These are phyloP conservation scores for Volvox reticuliferus DNA, from an alignment of 139 green algal genomes.

Conservation along the genomic window DNA sequence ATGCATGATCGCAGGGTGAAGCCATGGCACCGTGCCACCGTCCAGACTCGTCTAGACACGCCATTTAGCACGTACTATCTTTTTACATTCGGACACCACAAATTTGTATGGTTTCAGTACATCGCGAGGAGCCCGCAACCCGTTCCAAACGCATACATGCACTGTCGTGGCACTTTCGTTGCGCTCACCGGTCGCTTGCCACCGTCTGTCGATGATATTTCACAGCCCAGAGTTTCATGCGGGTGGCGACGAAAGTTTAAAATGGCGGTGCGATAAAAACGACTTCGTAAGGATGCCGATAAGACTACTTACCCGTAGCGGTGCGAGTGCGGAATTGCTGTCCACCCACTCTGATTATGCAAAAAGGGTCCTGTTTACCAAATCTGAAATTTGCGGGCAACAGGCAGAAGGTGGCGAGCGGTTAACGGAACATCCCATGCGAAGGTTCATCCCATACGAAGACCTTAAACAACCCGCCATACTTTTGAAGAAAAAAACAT, in stretches of 20 bases:
- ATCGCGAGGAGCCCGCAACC: too few species aligned
- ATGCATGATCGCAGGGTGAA: too few species aligned
- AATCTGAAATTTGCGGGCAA: background rate
- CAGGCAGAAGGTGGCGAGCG: background rate
- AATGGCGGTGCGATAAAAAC: background rate
- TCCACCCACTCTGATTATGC: background rate
- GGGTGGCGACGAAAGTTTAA: background rate
- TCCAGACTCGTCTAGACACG: too few species aligned
- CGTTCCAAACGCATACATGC: too few species aligned
- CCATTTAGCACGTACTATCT: too few species aligned
- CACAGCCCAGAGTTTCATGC: background rate
- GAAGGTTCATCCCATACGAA: background rate
- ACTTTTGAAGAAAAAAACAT: too few species aligned
- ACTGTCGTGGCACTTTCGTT: too few species aligned
- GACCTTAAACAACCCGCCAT: too few species aligned
- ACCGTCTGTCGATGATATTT: conserved; percentile 19
- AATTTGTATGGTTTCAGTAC: too few species aligned
- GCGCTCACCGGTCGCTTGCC: conserved; percentile 35
- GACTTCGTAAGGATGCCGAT: background rate
- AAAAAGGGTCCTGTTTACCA: conserved; percentile 38
- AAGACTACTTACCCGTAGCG: background rate
- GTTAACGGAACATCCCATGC: background rate
- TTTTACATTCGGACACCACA: too few species aligned
- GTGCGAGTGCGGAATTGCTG: conserved; percentile 37
- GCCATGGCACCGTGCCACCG: too few species aligned